Evolutionary conservation across 768 basidiomycete species (phyloP).

Genomic region (Lactarius quietus): DNA sequence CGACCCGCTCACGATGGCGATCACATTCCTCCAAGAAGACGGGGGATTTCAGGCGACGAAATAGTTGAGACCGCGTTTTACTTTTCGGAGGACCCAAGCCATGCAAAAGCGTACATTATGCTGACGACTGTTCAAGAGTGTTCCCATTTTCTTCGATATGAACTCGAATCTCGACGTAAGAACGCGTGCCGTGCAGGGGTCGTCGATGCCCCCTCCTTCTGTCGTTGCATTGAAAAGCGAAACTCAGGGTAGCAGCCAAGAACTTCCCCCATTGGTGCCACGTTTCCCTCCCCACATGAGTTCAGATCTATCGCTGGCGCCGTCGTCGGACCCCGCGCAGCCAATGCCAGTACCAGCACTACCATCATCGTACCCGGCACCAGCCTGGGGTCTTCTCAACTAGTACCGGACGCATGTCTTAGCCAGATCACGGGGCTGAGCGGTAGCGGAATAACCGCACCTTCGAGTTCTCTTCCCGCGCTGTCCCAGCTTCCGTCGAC

Average conservation of each 20-base stretch:
- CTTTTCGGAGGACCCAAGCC: background rate
- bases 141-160: no score
- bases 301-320: conserved; percentile 13
- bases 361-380: background rate
- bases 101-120: background rate
- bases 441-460: background rate
- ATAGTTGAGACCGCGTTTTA: background rate
- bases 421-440: conserved; percentile 1
- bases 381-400: background rate
- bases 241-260: background rate
- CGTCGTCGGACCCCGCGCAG: conserved; percentile 4
- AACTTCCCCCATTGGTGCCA: background rate
- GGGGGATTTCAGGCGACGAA: background rate
- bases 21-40: background rate
- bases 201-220: conserved; percentile 8
- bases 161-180: background rate
- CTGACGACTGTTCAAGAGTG: no score
- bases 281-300: conserved; percentile 8
- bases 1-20: background rate
- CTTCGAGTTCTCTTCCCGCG: conserved; percentile 17
- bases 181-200: background rate
- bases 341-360: background rate
- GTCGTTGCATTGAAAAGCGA: background rate
- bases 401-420: background rate
- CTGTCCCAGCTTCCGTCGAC: conserved; percentile 19